phyloP scores from a whole-genome alignment of 306 rosid species.

The Quercus ilex region DNA sequence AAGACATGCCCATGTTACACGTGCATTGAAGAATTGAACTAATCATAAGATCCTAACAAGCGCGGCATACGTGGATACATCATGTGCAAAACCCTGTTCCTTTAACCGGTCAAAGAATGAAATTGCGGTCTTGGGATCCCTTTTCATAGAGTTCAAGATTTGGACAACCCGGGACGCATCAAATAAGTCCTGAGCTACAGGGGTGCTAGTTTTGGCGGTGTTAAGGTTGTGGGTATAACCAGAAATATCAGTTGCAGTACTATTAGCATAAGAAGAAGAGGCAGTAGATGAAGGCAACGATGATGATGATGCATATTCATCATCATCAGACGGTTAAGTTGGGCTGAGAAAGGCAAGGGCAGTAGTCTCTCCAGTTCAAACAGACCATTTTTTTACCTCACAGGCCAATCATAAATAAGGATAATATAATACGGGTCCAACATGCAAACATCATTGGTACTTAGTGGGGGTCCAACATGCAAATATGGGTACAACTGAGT shows the following conservation, averaged over 20 bases:
- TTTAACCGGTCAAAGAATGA: slow-evolving; percentile 42
- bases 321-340: not conserved
- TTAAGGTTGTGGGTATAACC: not conserved
- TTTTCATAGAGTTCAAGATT: slow-evolving; percentile 29
- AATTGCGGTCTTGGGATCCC: slow-evolving; percentile 48
- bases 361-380: not conserved
- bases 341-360: slow-evolving; percentile 26
- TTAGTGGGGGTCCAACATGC: no score
- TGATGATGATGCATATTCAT: not conserved
- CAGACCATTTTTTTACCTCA: no score
- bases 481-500: no score
- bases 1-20: slow-evolving; percentile 51
- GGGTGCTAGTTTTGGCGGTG: not conserved
- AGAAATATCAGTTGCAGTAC: not conserved
- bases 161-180: slow-evolving; percentile 34
- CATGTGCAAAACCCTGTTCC: slow-evolving; percentile 42
- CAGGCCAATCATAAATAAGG: no score
- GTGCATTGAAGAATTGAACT: slow-evolving; percentile 69
- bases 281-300: not conserved
- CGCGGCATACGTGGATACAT: slow-evolving; percentile 43
- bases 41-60: slow-evolving; percentile 53
- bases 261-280: not conserved
- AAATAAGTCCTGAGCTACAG: not conserved
- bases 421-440: no score
- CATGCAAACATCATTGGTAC: no score